Base-by-base conservation (phyloP, 2,329 filamentous ascomycete species). In the Colletotrichum horii region DNA sequence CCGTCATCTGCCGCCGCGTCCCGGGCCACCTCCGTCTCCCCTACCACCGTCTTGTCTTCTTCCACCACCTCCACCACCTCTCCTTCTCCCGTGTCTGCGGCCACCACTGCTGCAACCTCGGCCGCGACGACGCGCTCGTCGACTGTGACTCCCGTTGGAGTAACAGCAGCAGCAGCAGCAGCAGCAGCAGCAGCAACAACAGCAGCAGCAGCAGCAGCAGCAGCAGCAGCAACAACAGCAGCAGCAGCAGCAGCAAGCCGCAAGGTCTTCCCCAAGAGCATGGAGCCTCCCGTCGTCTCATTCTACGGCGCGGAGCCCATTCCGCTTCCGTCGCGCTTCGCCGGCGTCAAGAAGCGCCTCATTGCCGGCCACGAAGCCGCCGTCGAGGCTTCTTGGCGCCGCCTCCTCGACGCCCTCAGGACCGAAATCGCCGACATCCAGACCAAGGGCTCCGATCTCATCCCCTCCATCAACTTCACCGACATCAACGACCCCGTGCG, bases 231-330 rank as follows among this genome's bases (percentile, higher is more conserved):
- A n/a, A n/a, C n/a, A n/a, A n/a, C n/a, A n/a, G n/a, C n/a, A n/a
- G n/a, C n/a, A n/a, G n/a, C n/a, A n/a, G 55, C 66, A 22, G 12
- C 74, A 22, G 76, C 75, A 19, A 76, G 76, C 28, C 76, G 75
- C 71, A 71, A 71, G 65, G 75, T 76, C 34, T 78, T 78, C 19
- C 48, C 61, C 43, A 77, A 70, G 36, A 77, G 67, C 69, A 78
- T 78, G 76, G 76, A 78, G 66, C 76, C 76, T 24, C 89, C 89
- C 22, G 87, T 90, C 66, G 82, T 91, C 64, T 90, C 89, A 3
- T 91, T 91, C 77, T 91, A 90, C 86, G 89, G 89, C 80, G 87
- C 88, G 16, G 87, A 91, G 78, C 79, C 83, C 32, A 79, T 82
- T 19, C 83, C 83, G 61, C 81, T 88, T 4, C 85, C 86, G 16